Percentiles rank a stretch among this genome's conserved stretches.
Evolutionary conservation across 306 rosid genomes (phyloP).

Genomic region (Medicago arabica): DNA sequence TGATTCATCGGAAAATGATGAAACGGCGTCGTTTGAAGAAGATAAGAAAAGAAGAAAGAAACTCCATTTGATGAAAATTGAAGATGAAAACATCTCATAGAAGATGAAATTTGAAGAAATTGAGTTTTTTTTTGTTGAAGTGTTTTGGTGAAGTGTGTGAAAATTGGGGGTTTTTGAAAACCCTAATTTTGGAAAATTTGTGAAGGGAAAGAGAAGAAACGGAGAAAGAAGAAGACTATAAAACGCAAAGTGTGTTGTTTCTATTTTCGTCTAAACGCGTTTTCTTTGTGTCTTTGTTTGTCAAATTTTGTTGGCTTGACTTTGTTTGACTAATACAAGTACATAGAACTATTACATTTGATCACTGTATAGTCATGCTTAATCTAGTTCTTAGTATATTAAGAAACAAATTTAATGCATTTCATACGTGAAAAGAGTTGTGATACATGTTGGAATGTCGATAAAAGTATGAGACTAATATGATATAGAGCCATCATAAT

Average conservation of each 20-base stretch:
- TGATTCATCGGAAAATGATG: conserved; percentile 65
- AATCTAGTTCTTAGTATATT: too few species aligned
- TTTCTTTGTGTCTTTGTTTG: neutral
- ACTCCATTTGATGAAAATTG: conserved; percentile 38
- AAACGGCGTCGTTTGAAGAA: conserved; percentile 33
- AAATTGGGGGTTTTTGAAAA: neutral
- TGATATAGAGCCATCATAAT: too few species aligned
- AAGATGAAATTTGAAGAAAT: conserved; percentile 18
- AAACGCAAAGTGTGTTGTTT: too few species aligned
- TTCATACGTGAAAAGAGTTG: too few species aligned
- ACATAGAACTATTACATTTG: neutral
- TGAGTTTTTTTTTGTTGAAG: neutral
- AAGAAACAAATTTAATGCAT: too few species aligned
- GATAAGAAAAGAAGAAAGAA: conserved; percentile 36
- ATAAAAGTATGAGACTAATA: too few species aligned
- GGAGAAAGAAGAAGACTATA: neutral
- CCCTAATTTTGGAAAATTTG: conserved; percentile 11
- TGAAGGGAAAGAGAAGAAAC: neutral
- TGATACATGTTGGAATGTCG: too few species aligned
- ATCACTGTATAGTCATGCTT: too few species aligned
- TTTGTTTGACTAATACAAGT: neutral
- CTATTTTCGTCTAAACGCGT: neutral
- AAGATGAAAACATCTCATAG: conserved; percentile 61
- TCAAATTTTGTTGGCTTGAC: neutral
- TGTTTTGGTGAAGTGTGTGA: neutral